Evolutionary conservation across 1,139 yeast genomes (phyloP).

Genomic region (Nakaseomyces nivariensis): DNA sequence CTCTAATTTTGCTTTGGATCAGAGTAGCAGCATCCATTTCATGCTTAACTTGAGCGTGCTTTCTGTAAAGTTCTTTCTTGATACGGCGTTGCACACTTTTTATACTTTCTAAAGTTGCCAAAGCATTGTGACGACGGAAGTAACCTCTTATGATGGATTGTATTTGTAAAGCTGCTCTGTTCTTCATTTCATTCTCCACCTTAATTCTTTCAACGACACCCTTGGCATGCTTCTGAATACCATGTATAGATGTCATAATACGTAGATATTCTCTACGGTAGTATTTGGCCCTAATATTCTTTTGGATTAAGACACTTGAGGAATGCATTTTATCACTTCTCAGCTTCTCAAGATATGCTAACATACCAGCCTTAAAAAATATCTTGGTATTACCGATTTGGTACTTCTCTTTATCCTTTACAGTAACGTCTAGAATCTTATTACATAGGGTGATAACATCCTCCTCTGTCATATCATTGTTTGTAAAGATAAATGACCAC

Average conservation of each 20-base stretch:
- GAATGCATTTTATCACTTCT: conserved; percentile 67
- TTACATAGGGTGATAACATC: conserved; percentile 57
- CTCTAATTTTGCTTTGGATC: conserved; percentile 45
- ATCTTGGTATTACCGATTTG: conserved; percentile 87
- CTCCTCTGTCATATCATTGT: conserved; percentile 40
- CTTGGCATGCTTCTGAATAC: conserved; percentile 52
- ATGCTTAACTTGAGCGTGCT: conserved; percentile 39
- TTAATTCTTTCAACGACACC: conserved; percentile 54
- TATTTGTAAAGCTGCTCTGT: conserved; percentile 55
- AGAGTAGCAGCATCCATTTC: conserved; percentile 54
- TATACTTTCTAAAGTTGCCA: conserved; percentile 41
- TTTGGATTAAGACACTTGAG: conserved; percentile 81
- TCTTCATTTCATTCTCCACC: conserved; percentile 49
- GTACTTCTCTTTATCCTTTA: conserved; percentile 56
- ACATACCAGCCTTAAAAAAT: conserved; percentile 92
- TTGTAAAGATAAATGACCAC: conserved; percentile 56
- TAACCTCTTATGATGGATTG: conserved; percentile 72
- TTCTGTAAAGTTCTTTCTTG: conserved; percentile 60
- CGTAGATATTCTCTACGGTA: conserved; percentile 54
- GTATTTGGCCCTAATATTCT: conserved; percentile 60
- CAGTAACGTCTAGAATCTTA: conserved; percentile 52
- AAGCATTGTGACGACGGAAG: conserved; percentile 41
- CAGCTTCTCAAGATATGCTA: conserved; percentile 82
- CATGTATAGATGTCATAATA: conserved; percentile 44
- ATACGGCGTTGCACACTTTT: conserved; percentile 56